Percentiles rank a stretch among this genome's conserved stretches.
phyloP scores from a whole-genome alignment of 352 stramenopile species.

The Phytophthora ohioensis region DNA sequence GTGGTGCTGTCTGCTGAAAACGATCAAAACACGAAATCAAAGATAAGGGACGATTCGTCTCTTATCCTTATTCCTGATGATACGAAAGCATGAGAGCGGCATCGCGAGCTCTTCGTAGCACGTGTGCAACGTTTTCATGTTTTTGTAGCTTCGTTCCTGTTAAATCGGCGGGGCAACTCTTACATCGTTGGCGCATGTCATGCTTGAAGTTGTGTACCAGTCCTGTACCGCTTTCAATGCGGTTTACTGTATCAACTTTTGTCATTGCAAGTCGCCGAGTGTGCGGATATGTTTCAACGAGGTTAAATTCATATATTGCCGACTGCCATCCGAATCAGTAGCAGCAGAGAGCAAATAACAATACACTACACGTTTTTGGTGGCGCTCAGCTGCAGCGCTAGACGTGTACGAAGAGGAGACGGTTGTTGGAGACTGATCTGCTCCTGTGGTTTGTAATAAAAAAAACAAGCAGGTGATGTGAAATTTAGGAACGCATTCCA shows the following conservation, averaged over 20 bases:
- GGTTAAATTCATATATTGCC: constrained; percentile 7
- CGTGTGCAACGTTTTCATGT: too few relatives aligned
- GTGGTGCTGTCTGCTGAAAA: too few relatives aligned
- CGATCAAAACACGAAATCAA: too few relatives aligned
- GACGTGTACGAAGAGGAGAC: constrained; percentile 52
- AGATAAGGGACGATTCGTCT: too few relatives aligned
- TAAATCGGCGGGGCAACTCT: too few relatives aligned
- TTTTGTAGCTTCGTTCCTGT: too few relatives aligned
- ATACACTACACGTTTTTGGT: constrained; percentile 54
- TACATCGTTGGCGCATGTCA: too few relatives aligned
- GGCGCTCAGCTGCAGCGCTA: constrained; percentile 51
- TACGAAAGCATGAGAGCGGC: too few relatives aligned
- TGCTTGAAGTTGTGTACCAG: constrained; percentile 13
- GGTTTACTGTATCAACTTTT: background rate
- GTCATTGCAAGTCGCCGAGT: background rate
- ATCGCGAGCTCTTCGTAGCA: too few relatives aligned
- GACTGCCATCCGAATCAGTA: background rate
- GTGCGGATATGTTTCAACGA: too few relatives aligned
- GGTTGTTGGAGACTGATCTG: constrained; percentile 27
- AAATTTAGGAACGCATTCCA: background rate
- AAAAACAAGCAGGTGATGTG: background rate
- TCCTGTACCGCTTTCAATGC: constrained; percentile 18
- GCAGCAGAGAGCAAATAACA: constrained; percentile 19
- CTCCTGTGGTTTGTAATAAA: constrained; percentile 27
- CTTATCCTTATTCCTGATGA: too few relatives aligned